phyloP scores from a whole-genome alignment of 768 basidiomycete genomes.

The Mrakia gelida region DNA sequence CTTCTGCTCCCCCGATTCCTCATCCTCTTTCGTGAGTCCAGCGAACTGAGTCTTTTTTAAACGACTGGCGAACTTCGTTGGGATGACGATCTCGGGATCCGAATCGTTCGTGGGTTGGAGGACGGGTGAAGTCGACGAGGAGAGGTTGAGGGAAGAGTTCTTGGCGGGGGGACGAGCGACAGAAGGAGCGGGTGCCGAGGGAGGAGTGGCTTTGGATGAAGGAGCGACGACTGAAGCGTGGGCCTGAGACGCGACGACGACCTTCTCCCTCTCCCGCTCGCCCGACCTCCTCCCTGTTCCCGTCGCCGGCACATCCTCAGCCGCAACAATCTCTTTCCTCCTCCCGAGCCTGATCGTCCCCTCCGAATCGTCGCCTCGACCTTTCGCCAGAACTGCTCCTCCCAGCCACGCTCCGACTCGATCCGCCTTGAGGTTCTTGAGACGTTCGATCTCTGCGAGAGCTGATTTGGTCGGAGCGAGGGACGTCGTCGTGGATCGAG shows the following conservation, averaged over 20 bases:
- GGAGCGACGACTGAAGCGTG: background rate
- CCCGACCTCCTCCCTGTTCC: background rate
- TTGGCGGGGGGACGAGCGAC: background rate
- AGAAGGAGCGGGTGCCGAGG: background rate
- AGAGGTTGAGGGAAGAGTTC: background rate
- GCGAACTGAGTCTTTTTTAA: background rate
- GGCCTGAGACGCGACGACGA: background rate
- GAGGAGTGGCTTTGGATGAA: background rate
- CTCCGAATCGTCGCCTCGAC: constrained; percentile 2
- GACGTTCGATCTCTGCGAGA: constrained; percentile 6
- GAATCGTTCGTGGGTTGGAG: background rate
- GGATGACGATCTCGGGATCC: background rate
- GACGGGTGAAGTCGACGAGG: background rate
- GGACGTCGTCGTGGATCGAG: background rate
- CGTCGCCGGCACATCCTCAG: background rate
- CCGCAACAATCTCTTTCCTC: background rate
- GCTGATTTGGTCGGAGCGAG: constrained; percentile 5
- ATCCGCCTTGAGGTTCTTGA: background rate
- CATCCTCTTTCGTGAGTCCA: background rate
- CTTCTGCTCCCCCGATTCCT: background rate
- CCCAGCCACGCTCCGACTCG: constrained; percentile 2
- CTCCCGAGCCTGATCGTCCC: background rate
- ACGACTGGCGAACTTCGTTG: background rate
- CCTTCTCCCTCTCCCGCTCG: background rate
- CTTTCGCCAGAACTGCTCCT: background rate